These are phyloP conservation scores for Fusarium incarnatum DNA, from an alignment of 2,329 filamentous ascomycete genomes.

Conservation along the genomic window DNA sequence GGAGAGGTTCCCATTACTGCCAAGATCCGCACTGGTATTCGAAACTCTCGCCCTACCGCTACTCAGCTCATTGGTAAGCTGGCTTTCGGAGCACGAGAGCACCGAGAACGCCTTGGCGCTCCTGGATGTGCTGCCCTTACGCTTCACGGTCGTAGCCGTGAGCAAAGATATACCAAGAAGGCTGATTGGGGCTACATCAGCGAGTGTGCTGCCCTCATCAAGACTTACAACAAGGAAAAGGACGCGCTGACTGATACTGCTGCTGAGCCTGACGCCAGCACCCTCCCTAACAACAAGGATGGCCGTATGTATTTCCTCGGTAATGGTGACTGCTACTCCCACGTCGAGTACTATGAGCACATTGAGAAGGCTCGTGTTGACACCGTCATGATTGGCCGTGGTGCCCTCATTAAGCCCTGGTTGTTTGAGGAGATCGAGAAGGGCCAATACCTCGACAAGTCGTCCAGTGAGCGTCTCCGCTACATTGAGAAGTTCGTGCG, in stretches of 20 bases:
- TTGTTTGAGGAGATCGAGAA: conserved; percentile 95
- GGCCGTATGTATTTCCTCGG: conserved; percentile 90
- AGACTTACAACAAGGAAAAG: conserved; percentile 78
- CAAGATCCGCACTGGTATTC: conserved; percentile 94
- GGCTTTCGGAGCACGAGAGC: conserved; percentile 81
- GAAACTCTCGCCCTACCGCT: conserved; percentile 81
- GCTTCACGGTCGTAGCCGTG: conserved; percentile 90
- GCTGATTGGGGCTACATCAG: conserved; percentile 98
- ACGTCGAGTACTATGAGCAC: conserved; percentile 85
- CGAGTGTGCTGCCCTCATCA: conserved; percentile 87
- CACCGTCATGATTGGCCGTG: conserved; percentile 96
- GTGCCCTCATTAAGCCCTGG: conserved; percentile 97
- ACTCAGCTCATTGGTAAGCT: conserved; percentile 85
- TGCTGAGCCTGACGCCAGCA: conserved; percentile 79
- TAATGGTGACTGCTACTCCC: conserved; percentile 96
- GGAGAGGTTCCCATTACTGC: conserved; percentile 91
- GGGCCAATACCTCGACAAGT: conserved; percentile 96
- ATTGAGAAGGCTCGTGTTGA: conserved; percentile 84
- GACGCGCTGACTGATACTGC: conserved; percentile 79
- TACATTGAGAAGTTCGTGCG: conserved; percentile 91
- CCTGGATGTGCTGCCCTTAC: conserved; percentile 95
- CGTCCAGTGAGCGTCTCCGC: conserved; percentile 82
- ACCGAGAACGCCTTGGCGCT: conserved; percentile 75
- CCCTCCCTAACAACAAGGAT: conserved; percentile 72
- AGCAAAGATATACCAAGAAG: conserved; percentile 90